Evolutionary conservation across 768 basidiomycete genomes (phyloP), one percentile per base, ranked within the genome.

Genomic region (Kwoniella mangroviensis): DNA sequence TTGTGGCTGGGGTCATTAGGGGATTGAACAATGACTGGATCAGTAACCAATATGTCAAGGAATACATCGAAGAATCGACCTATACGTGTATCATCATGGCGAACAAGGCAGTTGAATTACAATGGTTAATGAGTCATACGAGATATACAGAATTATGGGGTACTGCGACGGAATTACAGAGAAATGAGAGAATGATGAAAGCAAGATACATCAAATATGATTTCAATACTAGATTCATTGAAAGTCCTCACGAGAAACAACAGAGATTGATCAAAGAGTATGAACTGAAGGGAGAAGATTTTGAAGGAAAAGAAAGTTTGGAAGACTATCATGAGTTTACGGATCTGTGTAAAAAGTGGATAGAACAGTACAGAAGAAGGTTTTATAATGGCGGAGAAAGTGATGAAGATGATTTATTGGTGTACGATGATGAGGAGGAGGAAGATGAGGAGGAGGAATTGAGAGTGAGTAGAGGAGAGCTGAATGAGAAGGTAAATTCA

Each of bases 71-170:
- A 13, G 17, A 28, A 13, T 24, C 51, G 12, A 43, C 24, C 11
- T 24, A 45, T 19, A 71, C 65, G 10, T 65, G 49, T 11, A 15
- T 21, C 12, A 21, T 21, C 9, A 49, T 60, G 22, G 61, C 53
- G 15, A 13, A 26, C 26, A 26, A 24, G 22, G 70, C 65, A 4
- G 28, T 71, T 1, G 65, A 71, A 56, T 52, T 54, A 54, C 26
- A 63, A 54, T 74, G 73, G 73, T 42, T 74, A 12, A 28, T 43
- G 5, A 34, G 59, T 21, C 63, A 71, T 51, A 68, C 73, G 41
- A 61, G 69, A 24, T 74, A 61, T 52, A 40, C 26, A 3, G 69
- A 74, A 45, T 26, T 74, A 2, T 13, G 13, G 4, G 52, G 21
- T 10, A 69, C 61, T 6, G 73, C 73, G 0, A 12, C 40, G 11